phyloP scores from a whole-genome alignment of 352 stramenopile genomes.

The Globisporangium apiculatum region DNA sequence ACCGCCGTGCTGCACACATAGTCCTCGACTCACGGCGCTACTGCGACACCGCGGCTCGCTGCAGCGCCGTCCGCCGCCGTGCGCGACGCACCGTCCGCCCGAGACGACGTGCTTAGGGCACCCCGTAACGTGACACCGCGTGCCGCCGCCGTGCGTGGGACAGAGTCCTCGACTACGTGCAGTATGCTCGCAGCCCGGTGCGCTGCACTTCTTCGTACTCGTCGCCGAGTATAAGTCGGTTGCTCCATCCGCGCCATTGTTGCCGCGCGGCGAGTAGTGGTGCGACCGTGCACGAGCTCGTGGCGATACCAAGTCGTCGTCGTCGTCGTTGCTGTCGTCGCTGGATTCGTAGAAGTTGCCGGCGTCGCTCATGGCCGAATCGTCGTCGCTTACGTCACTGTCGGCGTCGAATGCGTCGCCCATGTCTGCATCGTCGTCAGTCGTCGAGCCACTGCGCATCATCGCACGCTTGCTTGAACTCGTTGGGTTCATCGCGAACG shows the following conservation, averaged over 20 bases:
- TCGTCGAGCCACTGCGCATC: constrained; percentile 5
- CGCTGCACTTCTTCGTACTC: constrained; percentile 15
- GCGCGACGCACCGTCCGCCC: constrained; percentile 50
- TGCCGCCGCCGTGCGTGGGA: constrained; percentile 49
- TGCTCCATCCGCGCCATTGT: background rate
- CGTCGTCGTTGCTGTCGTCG: constrained; percentile 1
- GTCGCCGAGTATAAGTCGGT: too few species aligned
- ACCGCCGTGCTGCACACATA: constrained; percentile 65
- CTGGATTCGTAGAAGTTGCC: constrained; percentile 1
- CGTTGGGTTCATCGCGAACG: background rate
- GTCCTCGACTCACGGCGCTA: constrained; percentile 44
- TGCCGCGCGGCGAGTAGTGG: background rate
- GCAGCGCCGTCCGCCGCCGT: constrained; percentile 56
- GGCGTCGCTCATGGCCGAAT: constrained; percentile 1
- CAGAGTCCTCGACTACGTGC: constrained; percentile 56
- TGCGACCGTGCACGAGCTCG: background rate
- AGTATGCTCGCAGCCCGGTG: constrained; percentile 25
- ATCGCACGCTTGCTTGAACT: constrained; percentile 4
- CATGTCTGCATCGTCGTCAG: constrained; percentile 9
- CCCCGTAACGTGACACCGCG: constrained; percentile 32
- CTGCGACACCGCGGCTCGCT: constrained; percentile 29
- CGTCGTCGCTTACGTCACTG: constrained; percentile 7
- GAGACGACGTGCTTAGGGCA: constrained; percentile 71
- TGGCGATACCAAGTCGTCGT: background rate
- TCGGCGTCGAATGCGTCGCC: constrained; percentile 6